Percentiles rank a stretch among this genome's conserved stretches.
Conservation (phyloP, 331 rosid species). For the Malus hybrid region DNA sequence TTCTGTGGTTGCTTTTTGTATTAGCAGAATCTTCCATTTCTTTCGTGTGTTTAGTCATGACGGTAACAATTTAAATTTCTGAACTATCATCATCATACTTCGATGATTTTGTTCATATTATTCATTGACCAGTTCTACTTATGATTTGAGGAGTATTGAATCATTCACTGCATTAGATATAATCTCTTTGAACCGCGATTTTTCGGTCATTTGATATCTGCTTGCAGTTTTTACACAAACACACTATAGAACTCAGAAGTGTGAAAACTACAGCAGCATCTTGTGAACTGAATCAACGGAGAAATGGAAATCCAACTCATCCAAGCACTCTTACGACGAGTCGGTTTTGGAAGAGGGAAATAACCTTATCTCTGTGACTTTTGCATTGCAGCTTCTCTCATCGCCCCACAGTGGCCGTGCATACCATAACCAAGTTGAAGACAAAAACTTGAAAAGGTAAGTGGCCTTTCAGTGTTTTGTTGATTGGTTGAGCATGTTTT, state of each 20-base stretch:
- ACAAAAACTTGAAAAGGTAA: constrained; percentile 8
- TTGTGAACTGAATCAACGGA: not conserved
- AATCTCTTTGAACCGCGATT: not conserved
- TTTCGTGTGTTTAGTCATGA: not conserved
- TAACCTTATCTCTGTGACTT: constrained; percentile 24
- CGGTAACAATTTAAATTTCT: not conserved
- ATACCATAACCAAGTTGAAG: constrained; percentile 20
- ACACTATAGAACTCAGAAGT: not conserved
- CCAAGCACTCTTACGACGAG: constrained; percentile 44
- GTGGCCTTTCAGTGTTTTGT: constrained; percentile 24
- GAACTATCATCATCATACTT: not conserved
- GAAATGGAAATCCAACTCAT: constrained; percentile 39
- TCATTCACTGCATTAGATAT: not conserved
- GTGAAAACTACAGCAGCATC: not conserved
- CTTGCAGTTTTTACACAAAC: not conserved
- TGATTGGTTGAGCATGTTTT: constrained; percentile 14
- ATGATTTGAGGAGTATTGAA: not conserved
- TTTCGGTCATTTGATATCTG: not conserved
- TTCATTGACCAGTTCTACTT: not conserved
- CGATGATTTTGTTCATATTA: not conserved
- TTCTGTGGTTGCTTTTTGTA: not conserved
- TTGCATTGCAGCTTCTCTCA: constrained; percentile 4
- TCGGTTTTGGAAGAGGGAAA: constrained; percentile 32
- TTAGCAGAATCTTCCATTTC: not conserved
- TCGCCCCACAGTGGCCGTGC: constrained; percentile 1